A percentile compares a stretch with the other conserved stretches of the same genome.
Conservation (phyloP, 257 asterid genomes). For the Nicotiana tomentosiformis region DNA sequence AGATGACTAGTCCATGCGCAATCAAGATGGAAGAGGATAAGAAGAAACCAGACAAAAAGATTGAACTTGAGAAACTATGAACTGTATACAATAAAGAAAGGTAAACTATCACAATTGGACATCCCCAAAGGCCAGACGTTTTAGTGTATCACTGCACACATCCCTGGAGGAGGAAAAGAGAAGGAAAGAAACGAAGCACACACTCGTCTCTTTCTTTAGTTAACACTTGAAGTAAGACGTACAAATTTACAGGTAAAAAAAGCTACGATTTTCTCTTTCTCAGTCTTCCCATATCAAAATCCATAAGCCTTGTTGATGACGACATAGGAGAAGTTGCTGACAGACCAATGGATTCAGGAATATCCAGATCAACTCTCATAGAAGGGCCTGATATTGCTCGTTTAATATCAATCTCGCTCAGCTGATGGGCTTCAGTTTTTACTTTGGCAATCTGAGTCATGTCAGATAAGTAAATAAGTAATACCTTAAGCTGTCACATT, state of each 20-base stretch:
- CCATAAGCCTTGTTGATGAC: constrained; percentile 71
- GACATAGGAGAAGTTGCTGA: constrained; percentile 34
- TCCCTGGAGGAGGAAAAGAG: not conserved
- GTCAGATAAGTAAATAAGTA: not conserved
- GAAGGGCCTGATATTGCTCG: constrained; percentile 68
- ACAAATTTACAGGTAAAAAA: constrained; percentile 10
- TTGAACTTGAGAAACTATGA: not conserved
- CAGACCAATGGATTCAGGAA: constrained; percentile 93
- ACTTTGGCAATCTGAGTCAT: constrained; percentile 52
- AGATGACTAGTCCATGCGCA: not conserved
- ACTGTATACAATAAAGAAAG: not conserved
- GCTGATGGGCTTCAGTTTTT: constrained; percentile 50
- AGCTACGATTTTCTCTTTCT: constrained; percentile 52
- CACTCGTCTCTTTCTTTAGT: not conserved
- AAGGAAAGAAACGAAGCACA: not conserved
- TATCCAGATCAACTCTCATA: constrained; percentile 66
- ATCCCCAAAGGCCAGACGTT: not conserved
- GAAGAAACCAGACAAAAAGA: not conserved
- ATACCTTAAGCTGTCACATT: not conserved
- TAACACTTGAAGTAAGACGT: not conserved
- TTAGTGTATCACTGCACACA: not conserved
- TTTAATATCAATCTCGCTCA: constrained; percentile 57
- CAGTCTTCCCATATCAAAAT: constrained; percentile 69
- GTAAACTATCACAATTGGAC: not conserved
- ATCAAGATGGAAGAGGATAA: not conserved